These are phyloP conservation scores for Mercurialis annua DNA, from an alignment of 345 rosid genomes.

Conservation along the genomic window DNA sequence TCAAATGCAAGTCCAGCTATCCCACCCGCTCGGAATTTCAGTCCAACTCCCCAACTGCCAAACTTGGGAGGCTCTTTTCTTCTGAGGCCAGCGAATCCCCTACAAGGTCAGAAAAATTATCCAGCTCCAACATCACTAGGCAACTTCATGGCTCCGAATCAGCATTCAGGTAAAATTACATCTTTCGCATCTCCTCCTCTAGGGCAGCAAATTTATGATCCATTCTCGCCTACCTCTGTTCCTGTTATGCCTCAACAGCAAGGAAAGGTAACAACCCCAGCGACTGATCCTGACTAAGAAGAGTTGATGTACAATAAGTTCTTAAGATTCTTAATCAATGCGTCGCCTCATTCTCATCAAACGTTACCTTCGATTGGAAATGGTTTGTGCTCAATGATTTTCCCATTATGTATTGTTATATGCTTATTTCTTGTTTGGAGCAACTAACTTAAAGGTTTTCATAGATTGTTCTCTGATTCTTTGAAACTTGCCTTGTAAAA, in stretches of 20 bases:
- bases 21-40: slow-evolving; percentile 36
- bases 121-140: slow-evolving; percentile 32
- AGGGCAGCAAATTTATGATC: slow-evolving; percentile 73
- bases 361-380: neutral
- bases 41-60: slow-evolving; percentile 32
- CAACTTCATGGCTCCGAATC: slow-evolving; percentile 30
- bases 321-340: neutral
- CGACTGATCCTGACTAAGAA: slow-evolving; percentile 57
- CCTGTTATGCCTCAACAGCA: slow-evolving; percentile 40
- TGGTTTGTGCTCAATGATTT: neutral
- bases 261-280: slow-evolving; percentile 39
- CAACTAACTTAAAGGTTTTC: neutral
- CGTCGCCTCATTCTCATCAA: neutral
- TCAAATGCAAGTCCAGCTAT: slow-evolving; percentile 34
- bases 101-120: slow-evolving; percentile 39
- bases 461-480: too few relatives aligned
- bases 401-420: too few relatives aligned
- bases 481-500: too few relatives aligned
- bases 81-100: slow-evolving; percentile 45
- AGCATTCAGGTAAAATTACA: slow-evolving; percentile 23
- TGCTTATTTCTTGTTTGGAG: too few relatives aligned
- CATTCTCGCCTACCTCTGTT: slow-evolving; percentile 69
- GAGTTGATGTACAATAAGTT: slow-evolving; percentile 58
- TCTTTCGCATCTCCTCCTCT: slow-evolving; percentile 27
- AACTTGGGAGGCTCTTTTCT: slow-evolving; percentile 45